Percentiles rank a stretch among this genome's conserved stretches.
phyloP scores from a whole-genome alignment of 2,329 filamentous ascomycete species.

The Exophiala dermatitidis region DNA sequence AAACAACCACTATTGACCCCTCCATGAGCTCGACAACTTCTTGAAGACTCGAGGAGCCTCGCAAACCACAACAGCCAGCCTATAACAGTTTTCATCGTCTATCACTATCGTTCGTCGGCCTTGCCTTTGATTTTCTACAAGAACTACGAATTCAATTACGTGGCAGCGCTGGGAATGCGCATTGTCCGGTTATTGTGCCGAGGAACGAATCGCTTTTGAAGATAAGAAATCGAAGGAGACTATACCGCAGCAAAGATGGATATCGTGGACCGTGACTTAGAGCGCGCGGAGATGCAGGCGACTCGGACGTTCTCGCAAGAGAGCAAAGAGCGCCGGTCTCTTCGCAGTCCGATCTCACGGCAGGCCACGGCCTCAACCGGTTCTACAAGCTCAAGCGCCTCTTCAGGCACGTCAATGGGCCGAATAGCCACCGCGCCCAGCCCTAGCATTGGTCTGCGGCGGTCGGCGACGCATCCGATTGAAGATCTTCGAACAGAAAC shows the following conservation, averaged over 20 bases:
- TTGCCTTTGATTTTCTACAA: too few relatives aligned
- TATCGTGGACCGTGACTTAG: conserved; percentile 32
- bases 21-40: too few relatives aligned
- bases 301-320: conserved; percentile 22
- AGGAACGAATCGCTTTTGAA: neutral
- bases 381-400: conserved; percentile 25
- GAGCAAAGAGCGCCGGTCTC: conserved; percentile 20
- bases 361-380: conserved; percentile 22
- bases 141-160: too few relatives aligned
- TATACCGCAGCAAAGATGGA: conserved; percentile 30
- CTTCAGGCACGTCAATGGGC: conserved; percentile 17
- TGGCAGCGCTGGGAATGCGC: neutral
- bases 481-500: conserved; percentile 27
- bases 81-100: too few relatives aligned
- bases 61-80: too few relatives aligned
- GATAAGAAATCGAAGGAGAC: neutral
- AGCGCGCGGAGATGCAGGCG: conserved; percentile 34
- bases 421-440: conserved; percentile 23
- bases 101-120: too few relatives aligned
- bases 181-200: neutral
- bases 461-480: conserved; percentile 26
- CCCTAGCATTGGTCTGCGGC: conserved; percentile 9
- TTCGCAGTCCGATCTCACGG: conserved; percentile 16
- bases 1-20: too few relatives aligned
- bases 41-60: too few relatives aligned